phyloP scores from a whole-genome alignment of 2,329 filamentous ascomycete species.

The Emericellopsis atlantica region DNA sequence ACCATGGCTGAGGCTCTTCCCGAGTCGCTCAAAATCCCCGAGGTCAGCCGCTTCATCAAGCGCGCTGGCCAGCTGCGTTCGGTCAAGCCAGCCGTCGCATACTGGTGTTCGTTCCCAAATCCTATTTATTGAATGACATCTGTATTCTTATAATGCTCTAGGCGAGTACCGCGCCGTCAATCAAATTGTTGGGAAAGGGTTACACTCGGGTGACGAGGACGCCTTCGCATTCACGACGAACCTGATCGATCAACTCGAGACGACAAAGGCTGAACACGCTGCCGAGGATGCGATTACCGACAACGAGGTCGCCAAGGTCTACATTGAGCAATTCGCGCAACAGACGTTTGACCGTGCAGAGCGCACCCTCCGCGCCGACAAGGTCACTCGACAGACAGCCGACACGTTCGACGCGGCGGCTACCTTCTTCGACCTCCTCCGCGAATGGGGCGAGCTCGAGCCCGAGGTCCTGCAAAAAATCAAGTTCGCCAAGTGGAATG shows the following conservation, averaged over 20 bases:
- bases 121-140: neutral
- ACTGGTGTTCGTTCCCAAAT: constrained; percentile 67
- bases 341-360: constrained; percentile 81
- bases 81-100: constrained; percentile 77
- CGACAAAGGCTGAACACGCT: constrained; percentile 44
- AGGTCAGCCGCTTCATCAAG: constrained; percentile 73
- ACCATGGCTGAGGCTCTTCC: constrained; percentile 50
- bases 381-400: constrained; percentile 79
- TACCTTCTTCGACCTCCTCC: constrained; percentile 80
- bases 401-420: constrained; percentile 88
- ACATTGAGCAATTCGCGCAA: constrained; percentile 86
- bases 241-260: constrained; percentile 84
- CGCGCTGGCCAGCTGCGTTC: constrained; percentile 75
- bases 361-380: constrained; percentile 67
- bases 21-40: constrained; percentile 54
- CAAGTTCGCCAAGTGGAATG: constrained; percentile 95
- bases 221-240: constrained; percentile 68
- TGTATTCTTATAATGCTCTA: constrained; percentile 18
- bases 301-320: constrained; percentile 76
- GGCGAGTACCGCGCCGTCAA: constrained; percentile 89
- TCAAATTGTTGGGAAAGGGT: constrained; percentile 68
- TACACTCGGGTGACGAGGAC: constrained; percentile 70
- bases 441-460: constrained; percentile 70
- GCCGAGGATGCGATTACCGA: constrained; percentile 76
- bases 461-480: constrained; percentile 72